Percentiles rank a stretch among this genome's conserved stretches.
Evolutionary conservation across 1,139 yeast species (phyloP).

Genomic region (Magnusiomyces suaveolens): DNA sequence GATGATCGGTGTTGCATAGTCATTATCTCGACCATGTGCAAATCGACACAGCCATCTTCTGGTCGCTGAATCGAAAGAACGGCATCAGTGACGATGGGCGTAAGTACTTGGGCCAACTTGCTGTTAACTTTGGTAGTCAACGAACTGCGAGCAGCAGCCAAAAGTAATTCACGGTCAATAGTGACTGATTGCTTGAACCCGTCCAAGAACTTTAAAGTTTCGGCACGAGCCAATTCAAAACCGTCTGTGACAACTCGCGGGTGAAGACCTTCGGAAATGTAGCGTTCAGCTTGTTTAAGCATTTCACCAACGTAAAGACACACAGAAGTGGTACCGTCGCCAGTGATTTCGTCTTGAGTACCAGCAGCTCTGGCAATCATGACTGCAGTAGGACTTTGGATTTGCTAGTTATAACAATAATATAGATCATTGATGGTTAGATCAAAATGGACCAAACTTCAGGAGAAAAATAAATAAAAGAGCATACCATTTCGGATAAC

Average conservation of each 20-base stretch:
- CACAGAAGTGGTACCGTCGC: constrained; percentile 98
- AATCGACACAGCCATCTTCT: constrained; percentile 53
- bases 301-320: constrained; percentile 90
- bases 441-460: background rate
- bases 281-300: constrained; percentile 89
- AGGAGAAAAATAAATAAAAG: background rate
- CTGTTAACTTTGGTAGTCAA: constrained; percentile 73
- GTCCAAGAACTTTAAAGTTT: constrained; percentile 60
- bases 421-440: background rate
- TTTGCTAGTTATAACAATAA: constrained; percentile 40
- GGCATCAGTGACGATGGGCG: constrained; percentile 95
- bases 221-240: constrained; percentile 78
- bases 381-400: constrained; percentile 98
- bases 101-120: constrained; percentile 67
- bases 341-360: constrained; percentile 97
- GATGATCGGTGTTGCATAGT: constrained; percentile 93
- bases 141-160: constrained; percentile 88
- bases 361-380: constrained; percentile 97
- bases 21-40: constrained; percentile 97
- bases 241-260: constrained; percentile 94
- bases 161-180: constrained; percentile 73
- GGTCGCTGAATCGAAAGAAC: constrained; percentile 63
- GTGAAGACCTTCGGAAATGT: constrained; percentile 86
- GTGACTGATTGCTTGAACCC: constrained; percentile 39
- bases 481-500: constrained; percentile 65